Base-by-base conservation (phyloP, 2,329 filamentous ascomycete species). In the Sporothrix brasiliensis region DNA sequence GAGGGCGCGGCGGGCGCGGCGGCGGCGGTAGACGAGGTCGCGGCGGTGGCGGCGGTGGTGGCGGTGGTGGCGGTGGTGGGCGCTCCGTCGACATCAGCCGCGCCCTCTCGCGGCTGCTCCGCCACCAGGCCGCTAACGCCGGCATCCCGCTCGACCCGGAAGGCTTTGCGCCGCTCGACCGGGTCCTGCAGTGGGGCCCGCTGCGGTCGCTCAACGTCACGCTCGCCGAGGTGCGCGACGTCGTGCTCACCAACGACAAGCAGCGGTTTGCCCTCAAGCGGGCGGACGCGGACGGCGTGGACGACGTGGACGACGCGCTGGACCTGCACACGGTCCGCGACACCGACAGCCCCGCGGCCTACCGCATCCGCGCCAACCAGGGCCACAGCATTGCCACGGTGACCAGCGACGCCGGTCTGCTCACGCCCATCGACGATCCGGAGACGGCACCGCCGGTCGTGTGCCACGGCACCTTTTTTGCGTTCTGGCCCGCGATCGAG, bases 311-410 rank as follows among this genome's bases (percentile, higher is more conserved):
- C 2, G 34, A 11, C 19, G 11, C 52, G 41, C 34, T 14, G 13
- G 21, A 16, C 3, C 7, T 50, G 69, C 75, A 76, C 53, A 75
- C 77, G 13, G 73, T 76, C 21, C 16, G 10, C 27, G 58, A 61
- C 58, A 44, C 78, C 78, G 24, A 77, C 77, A 83, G 91, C 66
- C 85, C 92, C 0, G 79, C 84, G 0, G 85, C 91, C 79, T 97
- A 90, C 83, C 85, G 96, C 44, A 97, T 99, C 81, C 93, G 95
- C 76, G 95, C 95, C 39, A 97, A 96, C 77, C 95, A 98, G 82
- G 95, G 95, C 69, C 95, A 98, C 83, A 93, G 88, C 76, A 92
- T 99, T 77, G 60, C 70, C 52, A 88, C 89, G 76, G 81, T 89
- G 49, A 90, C 92, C 39, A 88, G 88, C n/a, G 87, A 90, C 61